phyloP scores from a whole-genome alignment of 2,329 filamentous ascomycete species.

The Curvularia lunata region DNA sequence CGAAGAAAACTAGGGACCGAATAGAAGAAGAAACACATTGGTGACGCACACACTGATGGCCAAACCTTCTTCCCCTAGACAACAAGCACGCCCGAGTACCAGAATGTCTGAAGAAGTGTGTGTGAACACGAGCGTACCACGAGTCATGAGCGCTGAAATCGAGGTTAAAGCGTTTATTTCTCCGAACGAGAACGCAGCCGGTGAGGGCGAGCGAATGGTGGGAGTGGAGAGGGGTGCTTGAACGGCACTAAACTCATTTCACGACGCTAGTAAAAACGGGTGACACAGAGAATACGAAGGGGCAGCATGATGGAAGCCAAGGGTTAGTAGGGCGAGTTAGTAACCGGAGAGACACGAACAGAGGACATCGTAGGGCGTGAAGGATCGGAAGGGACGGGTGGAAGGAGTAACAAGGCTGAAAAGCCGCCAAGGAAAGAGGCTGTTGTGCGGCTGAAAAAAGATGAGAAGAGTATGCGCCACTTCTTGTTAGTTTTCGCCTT shows the following conservation, averaged over 20 bases:
- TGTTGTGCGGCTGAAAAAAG: not conserved
- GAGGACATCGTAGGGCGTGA: not conserved
- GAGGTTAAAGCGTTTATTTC: not conserved
- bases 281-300: not conserved
- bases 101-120: not conserved
- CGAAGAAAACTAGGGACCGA: too few species aligned
- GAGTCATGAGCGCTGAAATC: not conserved
- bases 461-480: not conserved
- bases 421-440: not conserved
- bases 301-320: not conserved
- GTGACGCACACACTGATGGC: too few species aligned
- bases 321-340: not conserved
- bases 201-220: not conserved
- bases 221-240: not conserved
- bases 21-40: too few species aligned
- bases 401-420: not conserved
- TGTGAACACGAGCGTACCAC: not conserved
- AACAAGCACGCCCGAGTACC: not conserved
- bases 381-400: not conserved
- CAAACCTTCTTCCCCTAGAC: too few species aligned
- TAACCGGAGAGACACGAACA: not conserved
- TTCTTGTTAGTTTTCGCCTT: not conserved
- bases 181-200: not conserved
- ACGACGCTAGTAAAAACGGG: not conserved
- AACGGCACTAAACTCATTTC: not conserved